phyloP scores from a whole-genome alignment of 2,329 filamentous ascomycete genomes.

The Aschersonia sp. region DNA sequence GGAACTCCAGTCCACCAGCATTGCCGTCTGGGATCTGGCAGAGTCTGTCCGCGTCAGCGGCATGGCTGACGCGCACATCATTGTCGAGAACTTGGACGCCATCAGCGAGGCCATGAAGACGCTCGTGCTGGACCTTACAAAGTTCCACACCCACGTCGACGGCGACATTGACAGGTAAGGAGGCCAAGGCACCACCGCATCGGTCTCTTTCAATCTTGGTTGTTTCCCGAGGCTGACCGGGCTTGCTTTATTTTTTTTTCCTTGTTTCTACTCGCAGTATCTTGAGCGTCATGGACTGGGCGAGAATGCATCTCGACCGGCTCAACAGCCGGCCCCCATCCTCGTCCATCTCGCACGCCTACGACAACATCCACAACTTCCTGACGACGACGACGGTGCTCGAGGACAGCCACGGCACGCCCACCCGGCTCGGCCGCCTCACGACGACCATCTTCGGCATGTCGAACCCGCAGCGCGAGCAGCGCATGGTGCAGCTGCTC shows the following conservation, averaged over 20 bases:
- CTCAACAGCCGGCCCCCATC: conserved; percentile 47
- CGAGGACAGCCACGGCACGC: conserved; percentile 36
- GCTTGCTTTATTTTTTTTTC: neutral
- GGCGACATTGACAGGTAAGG: conserved; percentile 72
- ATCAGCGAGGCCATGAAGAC: conserved; percentile 76
- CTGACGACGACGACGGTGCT: conserved; percentile 51
- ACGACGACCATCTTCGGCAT: conserved; percentile 64
- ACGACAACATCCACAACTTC: conserved; percentile 71
- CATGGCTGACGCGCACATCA: conserved; percentile 77
- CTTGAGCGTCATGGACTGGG: conserved; percentile 93
- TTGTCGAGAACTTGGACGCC: conserved; percentile 73
- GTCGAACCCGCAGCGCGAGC: conserved; percentile 68
- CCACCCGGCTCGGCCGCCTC: conserved; percentile 54
- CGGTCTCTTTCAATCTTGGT: too few species aligned
- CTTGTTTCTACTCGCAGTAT: conserved; percentile 37
- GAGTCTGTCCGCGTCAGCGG: conserved; percentile 82
- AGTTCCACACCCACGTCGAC: conserved; percentile 87
- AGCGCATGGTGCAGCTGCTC: conserved; percentile 66
- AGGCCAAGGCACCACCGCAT: neutral
- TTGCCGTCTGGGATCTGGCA: conserved; percentile 87
- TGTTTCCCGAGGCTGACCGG: neutral
- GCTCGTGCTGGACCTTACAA: conserved; percentile 71
- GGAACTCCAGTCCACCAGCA: conserved; percentile 78
- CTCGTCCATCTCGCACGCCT: conserved; percentile 47
- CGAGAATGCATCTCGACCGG: conserved; percentile 65